Evolutionary conservation across 768 basidiomycete species (phyloP).

Genomic region (Sarcodon aspratus): DNA sequence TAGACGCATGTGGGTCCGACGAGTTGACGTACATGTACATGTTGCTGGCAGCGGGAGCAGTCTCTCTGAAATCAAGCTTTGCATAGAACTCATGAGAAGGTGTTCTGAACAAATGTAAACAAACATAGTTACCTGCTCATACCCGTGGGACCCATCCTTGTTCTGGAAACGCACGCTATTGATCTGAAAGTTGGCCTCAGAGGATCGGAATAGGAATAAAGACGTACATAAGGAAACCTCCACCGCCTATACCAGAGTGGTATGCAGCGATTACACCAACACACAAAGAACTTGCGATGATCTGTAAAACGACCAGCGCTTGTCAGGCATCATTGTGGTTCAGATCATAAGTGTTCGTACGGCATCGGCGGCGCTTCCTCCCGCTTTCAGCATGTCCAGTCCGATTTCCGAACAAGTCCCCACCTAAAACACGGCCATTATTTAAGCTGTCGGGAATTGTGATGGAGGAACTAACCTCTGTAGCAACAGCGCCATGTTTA

Average conservation of each 20-base stretch:
- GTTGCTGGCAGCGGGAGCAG: conserved; percentile 63
- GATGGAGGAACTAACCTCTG: conserved; percentile 12
- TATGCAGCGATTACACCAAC: conserved; percentile 18
- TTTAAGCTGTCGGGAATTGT: not conserved
- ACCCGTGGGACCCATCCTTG: not conserved
- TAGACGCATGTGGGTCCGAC: conserved; percentile 32
- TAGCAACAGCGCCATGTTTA: conserved; percentile 25
- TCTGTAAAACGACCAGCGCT: conserved; percentile 1
- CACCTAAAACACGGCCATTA: conserved; percentile 73
- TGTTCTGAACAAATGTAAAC: conserved; percentile 21
- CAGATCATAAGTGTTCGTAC: conserved; percentile 17
- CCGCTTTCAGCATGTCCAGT: conserved; percentile 59
- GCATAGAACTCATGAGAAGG: conserved; percentile 49
- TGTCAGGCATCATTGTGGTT: not conserved
- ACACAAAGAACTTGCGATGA: conserved; percentile 32
- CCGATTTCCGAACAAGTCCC: conserved; percentile 82
- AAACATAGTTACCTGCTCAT: not conserved
- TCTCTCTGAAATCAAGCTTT: conserved; percentile 79
- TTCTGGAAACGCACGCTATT: not conserved
- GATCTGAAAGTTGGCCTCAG: not conserved
- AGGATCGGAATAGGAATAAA: not conserved
- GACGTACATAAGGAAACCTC: conserved; percentile 53
- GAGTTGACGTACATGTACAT: conserved; percentile 58
- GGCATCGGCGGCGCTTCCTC: conserved; percentile 89
- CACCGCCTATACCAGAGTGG: conserved; percentile 74